Evolutionary conservation across 2,329 filamentous ascomycete genomes (phyloP), one percentile per base, ranked within the genome.

Genomic region (Sporothrix phasma): DNA sequence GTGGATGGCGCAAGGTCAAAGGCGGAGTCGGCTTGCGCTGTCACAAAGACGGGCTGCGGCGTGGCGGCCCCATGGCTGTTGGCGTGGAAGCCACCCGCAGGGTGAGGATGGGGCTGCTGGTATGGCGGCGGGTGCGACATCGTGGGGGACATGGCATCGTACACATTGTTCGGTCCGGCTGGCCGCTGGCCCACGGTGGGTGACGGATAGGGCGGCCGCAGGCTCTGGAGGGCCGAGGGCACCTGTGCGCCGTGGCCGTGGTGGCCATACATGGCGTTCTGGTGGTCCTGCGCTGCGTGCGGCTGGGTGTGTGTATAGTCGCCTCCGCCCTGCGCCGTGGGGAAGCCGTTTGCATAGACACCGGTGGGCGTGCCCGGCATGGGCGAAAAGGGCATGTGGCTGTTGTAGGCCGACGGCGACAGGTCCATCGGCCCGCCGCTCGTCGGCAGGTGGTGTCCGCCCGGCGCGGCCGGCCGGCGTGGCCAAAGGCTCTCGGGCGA

Each of bases 1-100:
- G 85, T 81, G 34, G 85, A 81, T 54, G 85, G 81, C 41, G 86
- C 84, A 54, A 89, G 75, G 64, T 80, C 81, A 69, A 89, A 87
- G 0, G 82, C 80, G 34, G 84, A 79, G 66, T 87, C 86, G 67
- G 81, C 86, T 67, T 86, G 81, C 64, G 86, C 82, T 43, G 79
- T 74, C 26, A 85, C 81, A 71, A 85, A 89, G 46, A 73, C 72
- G 26, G 77, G 76, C 69, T 79, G 82, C 53, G 76, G 77, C 54
- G 75, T 81, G 3, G 70, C 70, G 76, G 68, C 69, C 76, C 67
- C 69, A 29, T 56, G 75, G 62, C 77, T 76, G 70, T 79, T 80
- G 70, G 71, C 77, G 71, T 77, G 78, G 69, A 78, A 83, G 67
- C 73, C 78, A 67, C 51, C 51, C 8, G 51, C 51, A 13, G 51